Base-by-base conservation (phyloP, 2,329 filamentous ascomycete species). In the Talaromyces albobiverticillius region DNA sequence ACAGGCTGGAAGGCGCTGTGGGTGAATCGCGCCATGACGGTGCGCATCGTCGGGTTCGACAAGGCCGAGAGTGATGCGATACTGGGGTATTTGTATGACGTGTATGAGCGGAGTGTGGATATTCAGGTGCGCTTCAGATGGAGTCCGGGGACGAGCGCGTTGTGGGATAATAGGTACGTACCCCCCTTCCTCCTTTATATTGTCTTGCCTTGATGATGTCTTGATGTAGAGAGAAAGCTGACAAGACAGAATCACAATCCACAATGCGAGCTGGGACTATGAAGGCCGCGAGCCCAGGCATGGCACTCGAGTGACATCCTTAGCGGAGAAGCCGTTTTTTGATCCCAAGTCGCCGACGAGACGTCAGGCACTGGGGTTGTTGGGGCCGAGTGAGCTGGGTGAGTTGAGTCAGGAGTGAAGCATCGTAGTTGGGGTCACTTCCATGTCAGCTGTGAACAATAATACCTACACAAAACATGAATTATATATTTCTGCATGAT, bases 141-240 rank as follows among this genome's bases (percentile, higher is more conserved):
- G 87, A 87, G 82, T 0, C 82, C 84, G 0, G 70, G 78, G 23
- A 87, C 85, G 0, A 85, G 81, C 49, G 87, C 84, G 0, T 70
- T 89, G 3, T 89, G 86, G 86, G 86, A 89, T 62, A 89, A 89
- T 61, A 76, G 83, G 75, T 82, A n/a, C n/a, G n/a, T n/a, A n/a
- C n/a, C n/a, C n/a, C n/a, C n/a, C n/a, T n/a, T n/a, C n/a, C n/a
- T n/a, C n/a, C n/a, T n/a, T n/a, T n/a, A n/a, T n/a, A n/a, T n/a
- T n/a, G n/a, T n/a, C n/a, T n/a, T n/a, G n/a, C n/a, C n/a, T n/a
- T n/a, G n/a, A n/a, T n/a, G n/a, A n/a, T n/a, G n/a, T n/a, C n/a
- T n/a, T n/a, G n/a, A n/a, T n/a, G n/a, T n/a, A n/a, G n/a, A n/a
- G n/a, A n/a, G n/a, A n/a, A n/a, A n/a, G n/a, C n/a, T n/a, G n/a